Conservation (phyloP, 2,329 filamentous ascomycete species). For the Colletotrichum ledebouriae region DNA sequence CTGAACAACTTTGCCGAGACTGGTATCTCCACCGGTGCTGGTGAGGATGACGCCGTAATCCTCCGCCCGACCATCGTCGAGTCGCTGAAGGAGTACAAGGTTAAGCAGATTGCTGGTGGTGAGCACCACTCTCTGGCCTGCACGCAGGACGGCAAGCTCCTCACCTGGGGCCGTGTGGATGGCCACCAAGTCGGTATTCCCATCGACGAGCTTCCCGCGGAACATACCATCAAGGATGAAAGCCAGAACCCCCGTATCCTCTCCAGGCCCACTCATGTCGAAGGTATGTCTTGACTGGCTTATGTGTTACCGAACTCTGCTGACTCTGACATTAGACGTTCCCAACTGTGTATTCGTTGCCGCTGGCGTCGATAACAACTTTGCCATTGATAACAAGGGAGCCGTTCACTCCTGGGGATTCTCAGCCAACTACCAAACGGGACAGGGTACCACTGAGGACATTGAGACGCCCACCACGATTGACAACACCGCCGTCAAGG, state of each 20-base stretch:
- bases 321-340: conserved; percentile 51
- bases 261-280: conserved; percentile 72
- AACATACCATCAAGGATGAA: conserved; percentile 74
- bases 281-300: conserved; percentile 56
- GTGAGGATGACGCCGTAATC: conserved; percentile 78
- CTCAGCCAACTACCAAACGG: conserved; percentile 83
- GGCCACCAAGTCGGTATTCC: conserved; percentile 70
- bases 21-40: conserved; percentile 70
- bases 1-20: conserved; percentile 90
- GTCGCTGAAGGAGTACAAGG: conserved; percentile 72
- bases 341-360: conserved; percentile 71
- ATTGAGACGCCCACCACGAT: conserved; percentile 82
- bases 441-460: conserved; percentile 83
- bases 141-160: conserved; percentile 67
- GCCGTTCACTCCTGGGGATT: conserved; percentile 86
- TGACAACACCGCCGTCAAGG: conserved; percentile 85
- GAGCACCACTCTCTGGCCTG: conserved; percentile 80
- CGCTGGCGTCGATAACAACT: conserved; percentile 79
- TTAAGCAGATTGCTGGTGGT: conserved; percentile 76
- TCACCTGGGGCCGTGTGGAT: conserved; percentile 72
- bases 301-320: neutral
- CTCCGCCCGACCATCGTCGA: conserved; percentile 78
- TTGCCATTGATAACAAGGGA: conserved; percentile 78
- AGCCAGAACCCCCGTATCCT: conserved; percentile 78
- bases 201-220: conserved; percentile 65